Evolutionary conservation across 768 basidiomycete species (phyloP), one percentile per base, ranked within the genome.

Genomic region (Mycena leptocephala): DNA sequence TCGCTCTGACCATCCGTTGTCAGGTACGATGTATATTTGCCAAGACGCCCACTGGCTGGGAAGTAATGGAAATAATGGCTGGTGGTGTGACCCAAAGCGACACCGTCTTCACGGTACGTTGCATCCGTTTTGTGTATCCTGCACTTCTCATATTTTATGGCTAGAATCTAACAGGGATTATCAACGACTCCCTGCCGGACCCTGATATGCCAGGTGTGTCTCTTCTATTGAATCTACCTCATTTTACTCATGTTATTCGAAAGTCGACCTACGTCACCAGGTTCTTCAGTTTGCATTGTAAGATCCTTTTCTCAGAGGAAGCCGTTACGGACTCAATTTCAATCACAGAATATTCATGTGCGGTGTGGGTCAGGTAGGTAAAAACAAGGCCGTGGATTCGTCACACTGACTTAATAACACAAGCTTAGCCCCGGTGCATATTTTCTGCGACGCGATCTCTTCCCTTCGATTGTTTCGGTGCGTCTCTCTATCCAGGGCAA

Each of bases 391-490:
- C n/a, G 20, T 18, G 10, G 16, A 28, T 16, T 56, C 16, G 59
- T 28, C 2, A 20, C 16, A 32, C 41, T 64, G 4, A 62, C 48
- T 22, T 41, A 28, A 5, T 58, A 51, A 37, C 62, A 14, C 64
- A 88, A 95, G 77, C 86, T 93, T 20, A 95, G 94, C 78, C 92
- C 93, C 0, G 93, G 93, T 13, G 94, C 94, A 10, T 95, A 94
- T 79, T 91, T 95, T 59, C 87, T 94, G 18, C 90, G 92, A 14
- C 85, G 86, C 51, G 91, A 94, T 80, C 84, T 94, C 24, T 93
- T 91, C 79, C 89, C 92, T 5, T 85, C 89, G 2, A 87, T 93
- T 30, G 83, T 85, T 24, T 83, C 85, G 24, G 93, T 91, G 67
- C 56, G 90, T 85, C 26, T 33, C 30, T 11, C n/a, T 66, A 28